Evolutionary conservation across 2,329 filamentous ascomycete species (phyloP).

Genomic region (Aspergillaceae sp.): DNA sequence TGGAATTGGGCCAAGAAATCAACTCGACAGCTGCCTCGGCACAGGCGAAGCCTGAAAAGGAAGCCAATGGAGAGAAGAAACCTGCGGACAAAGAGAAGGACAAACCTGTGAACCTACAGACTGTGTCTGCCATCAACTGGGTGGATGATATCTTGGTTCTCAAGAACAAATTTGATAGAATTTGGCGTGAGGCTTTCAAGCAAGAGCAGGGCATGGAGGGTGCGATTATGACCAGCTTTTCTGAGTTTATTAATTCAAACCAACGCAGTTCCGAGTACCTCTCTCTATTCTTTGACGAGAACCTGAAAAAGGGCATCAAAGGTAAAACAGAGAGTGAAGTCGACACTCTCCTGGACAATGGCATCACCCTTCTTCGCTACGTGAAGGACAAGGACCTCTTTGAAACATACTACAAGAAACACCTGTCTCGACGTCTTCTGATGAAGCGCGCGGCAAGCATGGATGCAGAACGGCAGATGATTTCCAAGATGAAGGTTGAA

Average conservation of each 20-base stretch:
- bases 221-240: conserved; percentile 75
- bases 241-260: conserved; percentile 91
- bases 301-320: conserved; percentile 85
- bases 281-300: conserved; percentile 94
- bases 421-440: conserved; percentile 77
- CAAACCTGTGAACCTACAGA: conserved; percentile 64
- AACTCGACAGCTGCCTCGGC: conserved; percentile 51
- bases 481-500: conserved; percentile 93
- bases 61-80: conserved; percentile 46
- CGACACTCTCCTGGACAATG: conserved; percentile 76
- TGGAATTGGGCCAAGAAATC: conserved; percentile 73
- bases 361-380: conserved; percentile 78
- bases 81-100: conserved; percentile 39
- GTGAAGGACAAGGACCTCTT: conserved; percentile 90
- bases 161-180: conserved; percentile 80
- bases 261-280: conserved; percentile 79
- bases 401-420: conserved; percentile 96
- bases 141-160: conserved; percentile 80
- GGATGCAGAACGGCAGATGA: conserved; percentile 91
- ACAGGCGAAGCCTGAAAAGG: conserved; percentile 40
- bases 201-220: conserved; percentile 71
- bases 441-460: conserved; percentile 84
- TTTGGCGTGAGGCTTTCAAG: conserved; percentile 66
- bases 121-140: conserved; percentile 83
- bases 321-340: conserved; percentile 86